phyloP scores from a whole-genome alignment of 2,329 filamentous ascomycete species.

The Fusarium brevicatenulatum region DNA sequence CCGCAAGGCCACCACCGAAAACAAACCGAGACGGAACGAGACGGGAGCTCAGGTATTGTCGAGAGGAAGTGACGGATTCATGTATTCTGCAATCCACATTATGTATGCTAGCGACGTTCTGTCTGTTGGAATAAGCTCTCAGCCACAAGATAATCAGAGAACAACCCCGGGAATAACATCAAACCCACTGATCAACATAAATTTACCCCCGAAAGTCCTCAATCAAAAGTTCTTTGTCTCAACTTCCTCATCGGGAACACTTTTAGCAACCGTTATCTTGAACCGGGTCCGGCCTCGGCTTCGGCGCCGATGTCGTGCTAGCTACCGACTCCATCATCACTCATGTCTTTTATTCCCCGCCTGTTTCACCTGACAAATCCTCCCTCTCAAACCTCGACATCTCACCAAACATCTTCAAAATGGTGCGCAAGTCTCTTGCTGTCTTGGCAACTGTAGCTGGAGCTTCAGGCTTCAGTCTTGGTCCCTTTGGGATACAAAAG shows the following conservation, averaged over 20 bases:
- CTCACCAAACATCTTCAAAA: background rate
- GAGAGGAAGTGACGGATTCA: too few relatives aligned
- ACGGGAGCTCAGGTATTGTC: too few relatives aligned
- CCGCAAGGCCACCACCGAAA: too few relatives aligned
- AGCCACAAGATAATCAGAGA: background rate
- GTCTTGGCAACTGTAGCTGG: conserved; percentile 28
- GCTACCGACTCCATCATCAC: conserved; percentile 12
- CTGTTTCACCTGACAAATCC: background rate
- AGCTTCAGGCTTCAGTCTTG: conserved; percentile 25
- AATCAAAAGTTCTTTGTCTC: conserved; percentile 14
- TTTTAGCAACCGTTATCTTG: conserved; percentile 9
- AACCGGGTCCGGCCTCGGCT: conserved; percentile 9
- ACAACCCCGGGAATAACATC: background rate
- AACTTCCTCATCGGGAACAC: conserved; percentile 21
- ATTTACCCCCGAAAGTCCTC: background rate
- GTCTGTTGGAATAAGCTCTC: too few relatives aligned
- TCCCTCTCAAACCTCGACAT: background rate
- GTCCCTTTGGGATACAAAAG: conserved; percentile 28
- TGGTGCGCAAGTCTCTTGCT: conserved; percentile 35
- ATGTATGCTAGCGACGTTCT: background rate
- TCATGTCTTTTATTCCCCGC: conserved; percentile 18
- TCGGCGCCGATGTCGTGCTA: conserved; percentile 32
- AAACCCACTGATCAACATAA: background rate
- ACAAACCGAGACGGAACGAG: too few relatives aligned
- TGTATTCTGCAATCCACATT: background rate